A percentile compares a stretch with the other conserved stretches of the same genome.
Evolutionary conservation across 805 yeast genomes (phyloP).

Genomic region (Saccharomyces jurei): DNA sequence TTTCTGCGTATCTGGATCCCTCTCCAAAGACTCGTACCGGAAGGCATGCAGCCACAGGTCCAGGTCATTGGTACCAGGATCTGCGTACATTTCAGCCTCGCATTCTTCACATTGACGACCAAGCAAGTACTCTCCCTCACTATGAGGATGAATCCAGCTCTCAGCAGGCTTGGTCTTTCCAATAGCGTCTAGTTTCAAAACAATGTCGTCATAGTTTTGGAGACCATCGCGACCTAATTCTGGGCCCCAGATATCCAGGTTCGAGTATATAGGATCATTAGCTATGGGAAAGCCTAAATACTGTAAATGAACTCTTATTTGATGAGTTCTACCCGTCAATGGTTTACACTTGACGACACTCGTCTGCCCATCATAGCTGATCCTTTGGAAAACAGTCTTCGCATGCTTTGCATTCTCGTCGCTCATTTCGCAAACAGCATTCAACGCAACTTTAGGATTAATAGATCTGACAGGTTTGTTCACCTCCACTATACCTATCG

Average conservation of each 20-base stretch:
- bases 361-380: constrained; percentile 56
- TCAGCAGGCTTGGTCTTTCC: constrained; percentile 67
- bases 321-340: constrained; percentile 89
- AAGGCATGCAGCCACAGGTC: constrained; percentile 89
- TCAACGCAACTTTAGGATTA: constrained; percentile 67
- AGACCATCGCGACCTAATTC: constrained; percentile 54
- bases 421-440: constrained; percentile 36
- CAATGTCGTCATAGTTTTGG: constrained; percentile 42
- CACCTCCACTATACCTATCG: constrained; percentile 47
- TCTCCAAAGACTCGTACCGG: constrained; percentile 52
- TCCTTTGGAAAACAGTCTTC: constrained; percentile 56
- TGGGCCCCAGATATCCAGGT: constrained; percentile 72
- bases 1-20: constrained; percentile 19
- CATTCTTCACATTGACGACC: constrained; percentile 59
- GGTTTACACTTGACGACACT: constrained; percentile 78
- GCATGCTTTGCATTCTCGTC: constrained; percentile 51
- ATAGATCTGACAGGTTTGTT: constrained; percentile 62
- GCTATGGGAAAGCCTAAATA: constrained; percentile 83
- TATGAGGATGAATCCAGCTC: constrained; percentile 54
- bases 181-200: constrained; percentile 44
- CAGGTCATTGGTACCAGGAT: constrained; percentile 83
- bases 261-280: constrained; percentile 87
- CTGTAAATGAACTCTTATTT: constrained; percentile 87
- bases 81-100: constrained; percentile 63
- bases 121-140: constrained; percentile 58